Conservation (phyloP, 805 yeast genomes). For the Yamadazyma phyllophila region DNA sequence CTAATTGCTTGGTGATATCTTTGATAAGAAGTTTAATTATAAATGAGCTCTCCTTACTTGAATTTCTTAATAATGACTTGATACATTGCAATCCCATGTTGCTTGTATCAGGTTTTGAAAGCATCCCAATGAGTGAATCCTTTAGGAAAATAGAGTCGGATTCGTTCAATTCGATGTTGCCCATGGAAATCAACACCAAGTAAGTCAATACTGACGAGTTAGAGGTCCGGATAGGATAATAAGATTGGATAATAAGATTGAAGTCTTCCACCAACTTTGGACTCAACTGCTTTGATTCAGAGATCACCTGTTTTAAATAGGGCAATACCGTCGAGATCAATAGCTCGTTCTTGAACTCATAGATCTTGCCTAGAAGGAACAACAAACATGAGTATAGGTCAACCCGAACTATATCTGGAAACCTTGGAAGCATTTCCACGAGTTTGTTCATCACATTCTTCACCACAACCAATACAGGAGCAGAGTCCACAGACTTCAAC, state of each 20-base stretch:
- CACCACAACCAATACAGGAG: conserved; percentile 41
- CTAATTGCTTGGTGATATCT: conserved; percentile 33
- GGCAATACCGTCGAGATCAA: conserved; percentile 50
- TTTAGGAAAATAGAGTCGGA: conserved; percentile 23
- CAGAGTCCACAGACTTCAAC: conserved; percentile 29
- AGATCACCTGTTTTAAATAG: conserved; percentile 32
- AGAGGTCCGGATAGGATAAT: conserved; percentile 14
- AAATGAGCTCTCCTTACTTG: conserved; percentile 23
- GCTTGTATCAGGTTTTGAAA: conserved; percentile 21
- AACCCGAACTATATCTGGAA: conserved; percentile 64
- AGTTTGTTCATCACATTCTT: conserved; percentile 51
- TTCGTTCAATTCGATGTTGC: conserved; percentile 26
- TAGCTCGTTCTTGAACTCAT: conserved; percentile 41
- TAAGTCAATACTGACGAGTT: conserved; percentile 32
- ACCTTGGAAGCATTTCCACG: conserved; percentile 58
- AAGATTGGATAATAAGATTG: conserved; percentile 21
- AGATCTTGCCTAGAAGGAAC: conserved; percentile 57
- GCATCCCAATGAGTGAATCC: conserved; percentile 23
- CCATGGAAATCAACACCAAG: conserved; percentile 34
- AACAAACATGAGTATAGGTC: conserved; percentile 75
- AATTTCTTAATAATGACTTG: conserved; percentile 49
- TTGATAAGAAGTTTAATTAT: conserved; percentile 47
- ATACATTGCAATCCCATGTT: conserved; percentile 52
- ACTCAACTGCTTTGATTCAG: conserved; percentile 21
- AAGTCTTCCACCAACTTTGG: conserved; percentile 26